Evolutionary conservation across 2,329 filamentous ascomycete genomes (phyloP), one percentile per base, ranked within the genome.

Genomic region (Rhynchosporium agropyri): DNA sequence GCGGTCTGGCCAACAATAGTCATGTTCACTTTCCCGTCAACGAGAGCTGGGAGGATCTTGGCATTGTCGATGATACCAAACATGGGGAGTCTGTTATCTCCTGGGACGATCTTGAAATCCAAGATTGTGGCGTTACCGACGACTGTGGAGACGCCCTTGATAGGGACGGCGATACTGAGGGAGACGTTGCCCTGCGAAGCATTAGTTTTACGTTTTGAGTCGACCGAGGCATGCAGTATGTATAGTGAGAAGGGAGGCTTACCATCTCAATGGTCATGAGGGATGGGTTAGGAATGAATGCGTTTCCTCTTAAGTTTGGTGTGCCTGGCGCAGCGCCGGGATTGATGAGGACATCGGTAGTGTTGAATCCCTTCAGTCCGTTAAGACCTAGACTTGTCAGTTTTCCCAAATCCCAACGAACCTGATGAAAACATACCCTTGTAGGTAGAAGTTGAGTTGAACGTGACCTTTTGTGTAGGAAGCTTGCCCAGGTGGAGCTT

Each of bases 201-300:
- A 20, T 62, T 58, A n/a, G 29, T 12, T 43, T 5, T 61, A 29
- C 51, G 28, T n/a, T 31, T 8, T 28, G n/a, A 29, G 13, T 15
- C 3, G 12, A 12, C 2, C 20, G 20, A 20, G 20, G 20, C 20
- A 20, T 20, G 20, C 20, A 20, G 20, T n/a, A 15, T 8, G 28
- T 43, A 40, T 12, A 10, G 50, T 50, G 28, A 20, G 65, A 53
- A n/a, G 54, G 46, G 28, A 38, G 20, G 42, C 58, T 36, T 65
- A 69, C 68, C 78, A 88, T 77, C 49, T 77, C 74, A 61, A 87
- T 74, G 4, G 80, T 84, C 74, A 86, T 76, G 60, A 84, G 77
- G 2, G 83, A 83, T 0, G 84, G 84, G 71, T 88, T 88, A 63
- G 84, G 84, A 56, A 88, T 84, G 65, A 73, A 77, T 53, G 84